Base-by-base conservation (phyloP, 2,329 filamentous ascomycete genomes). In the Pseudogymnoascus verrucosus region DNA sequence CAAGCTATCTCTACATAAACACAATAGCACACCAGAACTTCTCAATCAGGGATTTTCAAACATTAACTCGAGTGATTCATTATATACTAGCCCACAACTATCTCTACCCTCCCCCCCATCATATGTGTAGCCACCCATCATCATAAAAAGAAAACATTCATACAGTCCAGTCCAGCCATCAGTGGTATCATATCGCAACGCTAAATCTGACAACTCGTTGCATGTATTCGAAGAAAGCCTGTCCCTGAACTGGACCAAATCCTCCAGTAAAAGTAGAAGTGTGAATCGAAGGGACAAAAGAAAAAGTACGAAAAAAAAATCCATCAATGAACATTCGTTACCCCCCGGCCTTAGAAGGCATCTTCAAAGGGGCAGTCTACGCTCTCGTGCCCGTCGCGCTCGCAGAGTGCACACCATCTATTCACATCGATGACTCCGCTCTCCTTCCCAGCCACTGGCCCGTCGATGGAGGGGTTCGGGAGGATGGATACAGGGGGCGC, bases 401-500 rank as follows among this genome's bases (percentile, higher is more conserved):
- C 95, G 74, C 95, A 99, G 51, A 98, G 81, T 14, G 95, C 95
- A 76, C 95, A 99, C 95, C 95, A 99, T 78, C 96, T 97, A 66
- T 88, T 84, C 63, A 88, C 85, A 71, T 98, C 91, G 68, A 93
- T 81, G 57, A 90, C 78, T 1, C 89, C 89, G 63, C 87, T 91
- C 68, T 88, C 85, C 78, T 91, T 93, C 62, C 90, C 90, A 4
- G 90, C 88, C 23, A 91, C 83, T 1, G 90, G 87, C 1, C 85
- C 86, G 62, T 80, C 82, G 62, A 87, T 86, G 79, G 85, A 84
- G 6, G 82, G 83, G 70, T 86, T 87, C 3, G 85, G 84, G 61
- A 85, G 75, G 61, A 82, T 79, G 67, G 77, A 78, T 65, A 80
- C 75, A 10, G 82, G 75, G 64, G 70, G 76, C 63, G 70, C 76